A percentile compares a stretch with the other conserved stretches of the same genome.
Conservation (phyloP, 768 basidiomycete genomes). For the Lentinula guzmanii region DNA sequence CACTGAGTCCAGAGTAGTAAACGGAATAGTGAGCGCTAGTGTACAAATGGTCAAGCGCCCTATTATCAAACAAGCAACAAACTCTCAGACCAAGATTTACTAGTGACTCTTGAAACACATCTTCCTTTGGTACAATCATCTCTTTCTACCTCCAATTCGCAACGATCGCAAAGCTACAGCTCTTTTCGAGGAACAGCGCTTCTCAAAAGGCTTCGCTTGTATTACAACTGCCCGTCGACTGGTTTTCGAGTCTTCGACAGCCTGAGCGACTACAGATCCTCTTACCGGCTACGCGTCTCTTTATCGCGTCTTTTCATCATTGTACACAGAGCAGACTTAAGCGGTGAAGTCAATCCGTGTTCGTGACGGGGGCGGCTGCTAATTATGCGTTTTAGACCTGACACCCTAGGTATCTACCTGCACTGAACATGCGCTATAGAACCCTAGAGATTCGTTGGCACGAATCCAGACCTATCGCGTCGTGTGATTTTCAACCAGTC, state of each 20-base stretch:
- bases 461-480: constrained; percentile 91
- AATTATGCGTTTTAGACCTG: background rate
- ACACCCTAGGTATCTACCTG: background rate
- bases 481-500: constrained; percentile 91
- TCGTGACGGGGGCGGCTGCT: background rate
- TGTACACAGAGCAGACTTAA: no score
- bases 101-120: background rate
- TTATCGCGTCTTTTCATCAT: background rate
- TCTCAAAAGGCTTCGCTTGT: background rate
- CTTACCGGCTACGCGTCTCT: background rate
- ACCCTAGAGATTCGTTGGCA: constrained; percentile 96
- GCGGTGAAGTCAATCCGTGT: background rate
- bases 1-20: background rate
- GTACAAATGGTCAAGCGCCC: background rate
- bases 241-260: no score
- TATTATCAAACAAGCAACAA: background rate
- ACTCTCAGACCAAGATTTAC: background rate
- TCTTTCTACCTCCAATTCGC: background rate
- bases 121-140: background rate
- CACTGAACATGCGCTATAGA: constrained; percentile 64
- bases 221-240: no score
- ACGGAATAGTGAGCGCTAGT: background rate
- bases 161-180: background rate
- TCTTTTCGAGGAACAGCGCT: background rate
- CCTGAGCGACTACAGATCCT: background rate